phyloP scores from a whole-genome alignment of 129 eudicot genomes.

The Tagetes patula region DNA sequence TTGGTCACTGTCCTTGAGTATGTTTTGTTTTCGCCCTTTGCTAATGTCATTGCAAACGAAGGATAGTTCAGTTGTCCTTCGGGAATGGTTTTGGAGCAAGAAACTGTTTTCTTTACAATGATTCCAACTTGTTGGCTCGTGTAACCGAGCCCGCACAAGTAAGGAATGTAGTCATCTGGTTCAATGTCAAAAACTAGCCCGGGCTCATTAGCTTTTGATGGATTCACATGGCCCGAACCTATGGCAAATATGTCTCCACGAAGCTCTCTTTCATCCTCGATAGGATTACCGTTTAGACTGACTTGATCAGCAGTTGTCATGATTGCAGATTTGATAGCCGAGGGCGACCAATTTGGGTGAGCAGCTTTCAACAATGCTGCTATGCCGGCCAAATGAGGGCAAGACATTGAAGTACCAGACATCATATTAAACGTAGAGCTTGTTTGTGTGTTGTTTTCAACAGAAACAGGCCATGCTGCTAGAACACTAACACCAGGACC shows the following conservation, averaged over 20 bases:
- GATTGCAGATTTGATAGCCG: slow-evolving; percentile 53
- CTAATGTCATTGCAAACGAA: slow-evolving; percentile 32
- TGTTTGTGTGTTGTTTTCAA: slow-evolving; percentile 37
- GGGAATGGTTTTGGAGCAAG: slow-evolving; percentile 31
- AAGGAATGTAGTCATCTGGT: slow-evolving; percentile 47
- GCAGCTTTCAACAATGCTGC: slow-evolving; percentile 52
- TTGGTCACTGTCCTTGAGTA: slow-evolving; percentile 53
- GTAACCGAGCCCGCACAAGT: slow-evolving; percentile 47
- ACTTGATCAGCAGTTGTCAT: slow-evolving; percentile 49
- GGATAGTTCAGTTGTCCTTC: slow-evolving; percentile 58
- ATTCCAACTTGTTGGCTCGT: slow-evolving; percentile 36
- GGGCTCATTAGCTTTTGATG: slow-evolving; percentile 51
- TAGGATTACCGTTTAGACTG: slow-evolving; percentile 42
- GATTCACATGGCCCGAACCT: slow-evolving; percentile 57
- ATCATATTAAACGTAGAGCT: slow-evolving; percentile 37
- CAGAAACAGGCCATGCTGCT: slow-evolving; percentile 59
- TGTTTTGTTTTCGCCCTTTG: slow-evolving; percentile 20
- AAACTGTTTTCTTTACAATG: slow-evolving; percentile 23
- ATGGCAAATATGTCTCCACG: slow-evolving; percentile 41
- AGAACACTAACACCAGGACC: slow-evolving; percentile 62
- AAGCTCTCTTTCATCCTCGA: slow-evolving; percentile 36
- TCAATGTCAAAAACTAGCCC: slow-evolving; percentile 41
- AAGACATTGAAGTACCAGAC: slow-evolving; percentile 63
- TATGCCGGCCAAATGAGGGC: slow-evolving; percentile 64
- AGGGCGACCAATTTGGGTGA: slow-evolving; percentile 53